Evolutionary conservation across 371 early-diverging fungal species (phyloP).

Genomic region (Lichtheimia corymbifera): DNA sequence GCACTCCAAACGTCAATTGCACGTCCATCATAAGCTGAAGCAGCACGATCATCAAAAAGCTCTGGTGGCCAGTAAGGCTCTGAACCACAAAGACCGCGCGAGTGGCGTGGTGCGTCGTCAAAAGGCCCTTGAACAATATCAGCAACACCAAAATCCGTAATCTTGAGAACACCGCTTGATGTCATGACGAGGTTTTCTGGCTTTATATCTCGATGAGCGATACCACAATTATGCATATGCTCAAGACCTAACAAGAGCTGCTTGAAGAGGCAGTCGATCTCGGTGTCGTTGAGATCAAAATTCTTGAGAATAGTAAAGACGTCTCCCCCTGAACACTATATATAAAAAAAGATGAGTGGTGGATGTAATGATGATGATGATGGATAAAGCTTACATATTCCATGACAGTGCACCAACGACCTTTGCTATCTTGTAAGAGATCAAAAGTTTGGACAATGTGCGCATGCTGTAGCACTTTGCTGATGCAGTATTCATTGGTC

Average conservation of each 20-base stretch:
- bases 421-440: constrained; percentile 26
- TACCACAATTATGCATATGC: constrained; percentile 70
- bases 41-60: constrained; percentile 8
- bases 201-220: constrained; percentile 82
- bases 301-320: constrained; percentile 31
- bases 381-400: constrained; percentile 36
- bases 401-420: constrained; percentile 41
- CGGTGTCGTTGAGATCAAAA: constrained; percentile 23
- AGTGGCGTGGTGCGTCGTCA: constrained; percentile 16
- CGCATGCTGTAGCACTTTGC: constrained; percentile 22
- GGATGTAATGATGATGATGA: background rate
- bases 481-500: constrained; percentile 43
- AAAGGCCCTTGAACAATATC: constrained; percentile 51
- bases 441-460: constrained; percentile 39
- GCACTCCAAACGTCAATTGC: constrained; percentile 37
- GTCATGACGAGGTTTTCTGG: constrained; percentile 69
- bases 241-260: constrained; percentile 73
- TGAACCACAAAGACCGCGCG: constrained; percentile 28
- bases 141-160: constrained; percentile 73
- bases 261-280: constrained; percentile 40
- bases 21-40: constrained; percentile 25
- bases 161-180: constrained; percentile 55
- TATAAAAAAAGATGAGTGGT: no score
- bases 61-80: constrained; percentile 40
- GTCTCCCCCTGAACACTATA: constrained; percentile 44